Conservation (phyloP, 1,139 yeast genomes). For the Hyphopichia buzzinii region DNA sequence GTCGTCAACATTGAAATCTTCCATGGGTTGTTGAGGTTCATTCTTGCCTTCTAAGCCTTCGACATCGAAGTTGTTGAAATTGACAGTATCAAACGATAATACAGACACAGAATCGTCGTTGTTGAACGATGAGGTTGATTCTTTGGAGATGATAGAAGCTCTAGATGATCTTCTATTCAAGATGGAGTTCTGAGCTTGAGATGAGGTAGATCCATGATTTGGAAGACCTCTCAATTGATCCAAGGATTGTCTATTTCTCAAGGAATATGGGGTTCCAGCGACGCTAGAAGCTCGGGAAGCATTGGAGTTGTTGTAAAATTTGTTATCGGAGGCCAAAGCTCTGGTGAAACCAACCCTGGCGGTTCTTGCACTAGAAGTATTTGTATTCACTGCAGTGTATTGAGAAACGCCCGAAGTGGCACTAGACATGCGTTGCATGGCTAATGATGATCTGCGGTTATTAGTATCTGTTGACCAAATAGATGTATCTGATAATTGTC, state of each 20-base stretch:
- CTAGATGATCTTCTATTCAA: slow-evolving; percentile 35
- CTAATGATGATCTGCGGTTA: slow-evolving; percentile 25
- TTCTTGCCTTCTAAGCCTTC: slow-evolving; percentile 10
- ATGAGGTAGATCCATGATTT: neutral
- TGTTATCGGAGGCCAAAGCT: slow-evolving; percentile 36
- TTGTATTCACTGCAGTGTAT: slow-evolving; percentile 18
- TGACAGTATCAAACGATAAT: slow-evolving; percentile 34
- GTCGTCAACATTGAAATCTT: slow-evolving; percentile 40
- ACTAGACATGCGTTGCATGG: slow-evolving; percentile 31
- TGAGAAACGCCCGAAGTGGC: slow-evolving; percentile 32
- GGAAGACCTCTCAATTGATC: slow-evolving; percentile 24
- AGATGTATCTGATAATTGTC: slow-evolving; percentile 34
- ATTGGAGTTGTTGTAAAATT: slow-evolving; percentile 23
- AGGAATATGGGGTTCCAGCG: slow-evolving; percentile 11
- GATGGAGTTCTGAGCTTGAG: slow-evolving; percentile 2
- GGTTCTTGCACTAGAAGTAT: slow-evolving; percentile 9
- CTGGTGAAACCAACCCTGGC: slow-evolving; percentile 44
- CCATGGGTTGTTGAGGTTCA: slow-evolving; percentile 22
- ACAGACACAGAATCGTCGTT: slow-evolving; percentile 40
- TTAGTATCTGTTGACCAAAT: slow-evolving; percentile 40
- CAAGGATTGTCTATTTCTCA: slow-evolving; percentile 30
- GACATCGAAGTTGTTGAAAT: slow-evolving; percentile 18
- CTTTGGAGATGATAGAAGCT: slow-evolving; percentile 34
- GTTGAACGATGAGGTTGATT: slow-evolving; percentile 16
- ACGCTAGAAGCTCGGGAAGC: slow-evolving; percentile 19